Base-by-base conservation (phyloP, 805 yeast genomes). In the Candida insectorum region DNA sequence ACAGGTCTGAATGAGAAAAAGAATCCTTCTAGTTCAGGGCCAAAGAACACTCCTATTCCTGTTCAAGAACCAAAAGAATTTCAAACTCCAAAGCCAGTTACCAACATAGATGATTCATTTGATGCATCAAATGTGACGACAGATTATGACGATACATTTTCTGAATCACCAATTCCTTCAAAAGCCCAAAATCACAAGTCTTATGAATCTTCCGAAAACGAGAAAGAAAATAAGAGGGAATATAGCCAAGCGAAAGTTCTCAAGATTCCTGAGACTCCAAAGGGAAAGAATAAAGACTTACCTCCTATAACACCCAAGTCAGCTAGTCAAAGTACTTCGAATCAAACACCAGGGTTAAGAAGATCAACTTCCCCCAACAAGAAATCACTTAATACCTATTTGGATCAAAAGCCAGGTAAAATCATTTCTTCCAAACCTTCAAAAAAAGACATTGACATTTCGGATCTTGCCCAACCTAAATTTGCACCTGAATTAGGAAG, bases 301-400 rank as follows among this genome's bases (percentile, higher is more conserved):
- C 28, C 28, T 26, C 39, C 48, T 10, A n/a, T 16, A 16, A 36
- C 55, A 1, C 59, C 66, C 10, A 32, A 32, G 20, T 29, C 36
- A 6, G 23, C 11, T 8, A n/a, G n/a, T n/a, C n/a, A n/a, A n/a
- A n/a, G n/a, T n/a, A n/a, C n/a, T n/a, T n/a, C 35, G 3, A 12
- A 36, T 13, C 27, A 16, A n/a, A 34, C 44, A n/a, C 47, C 42
- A 4, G 40, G 40, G 7, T 54, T 63, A 21, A 63, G 48, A 34
- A 48, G 71, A 38, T 63, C 70, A 1, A 45, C 54, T 2, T 65
- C 71, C 2, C 70, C 71, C 4, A 62, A 57, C 34, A 66, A 65
- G 33, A 62, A 59, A 39, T 58, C 56, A 22, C 42, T 58, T 27
- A 52, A 44, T 25, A 30, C 49, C 2, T 34, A 41, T 16, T 39